Percentiles rank a stretch among this genome's conserved stretches.
These are phyloP conservation scores for Osmozyma mogii DNA, from an alignment of 805 yeast genomes.

Conservation along the genomic window DNA sequence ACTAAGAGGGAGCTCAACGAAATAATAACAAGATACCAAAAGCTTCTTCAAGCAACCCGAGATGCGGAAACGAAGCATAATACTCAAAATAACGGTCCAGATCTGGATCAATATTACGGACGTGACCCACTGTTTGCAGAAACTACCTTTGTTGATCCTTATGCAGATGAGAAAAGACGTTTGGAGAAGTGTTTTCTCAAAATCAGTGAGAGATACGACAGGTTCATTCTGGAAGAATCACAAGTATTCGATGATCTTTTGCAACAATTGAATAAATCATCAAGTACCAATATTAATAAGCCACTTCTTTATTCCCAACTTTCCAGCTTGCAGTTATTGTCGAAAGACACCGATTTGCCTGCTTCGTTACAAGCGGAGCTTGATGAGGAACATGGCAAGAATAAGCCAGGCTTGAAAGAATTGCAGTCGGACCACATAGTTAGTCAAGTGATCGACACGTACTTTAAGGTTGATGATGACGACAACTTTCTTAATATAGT, in stretches of 20 bases:
- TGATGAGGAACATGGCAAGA: slow-evolving; percentile 9
- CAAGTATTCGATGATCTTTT: slow-evolving; percentile 14
- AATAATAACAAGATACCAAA: slow-evolving; percentile 20
- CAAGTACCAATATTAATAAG: slow-evolving; percentile 1
- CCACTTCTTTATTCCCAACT: slow-evolving; percentile 33
- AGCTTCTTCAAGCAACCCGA: slow-evolving; percentile 6
- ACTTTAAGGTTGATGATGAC: slow-evolving; percentile 2
- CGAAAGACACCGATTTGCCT: slow-evolving; percentile 62
- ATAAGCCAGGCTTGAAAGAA: slow-evolving; percentile 3
- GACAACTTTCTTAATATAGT: slow-evolving; percentile 24
- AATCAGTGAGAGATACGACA: slow-evolving; percentile 20
- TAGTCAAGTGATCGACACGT: slow-evolving; percentile 6
- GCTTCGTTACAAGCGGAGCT: slow-evolving; percentile 36
- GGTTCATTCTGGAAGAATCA: slow-evolving; percentile 15
- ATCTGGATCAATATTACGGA: slow-evolving; percentile 2
- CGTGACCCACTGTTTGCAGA: slow-evolving; percentile 2
- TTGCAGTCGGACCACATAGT: slow-evolving; percentile 14
- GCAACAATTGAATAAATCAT: slow-evolving; percentile 10
- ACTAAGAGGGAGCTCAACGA: slow-evolving; percentile 19
- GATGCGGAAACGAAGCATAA: slow-evolving; percentile 14
- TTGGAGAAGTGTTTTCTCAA: slow-evolving; percentile 24
- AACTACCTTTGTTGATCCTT: slow-evolving; percentile 15
- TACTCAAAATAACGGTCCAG: slow-evolving; percentile 1
- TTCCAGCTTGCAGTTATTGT: slow-evolving; percentile 53
- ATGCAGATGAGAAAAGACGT: slow-evolving; percentile 14